phyloP scores from a whole-genome alignment of 257 asterid genomes.

The Petunia secreta region DNA sequence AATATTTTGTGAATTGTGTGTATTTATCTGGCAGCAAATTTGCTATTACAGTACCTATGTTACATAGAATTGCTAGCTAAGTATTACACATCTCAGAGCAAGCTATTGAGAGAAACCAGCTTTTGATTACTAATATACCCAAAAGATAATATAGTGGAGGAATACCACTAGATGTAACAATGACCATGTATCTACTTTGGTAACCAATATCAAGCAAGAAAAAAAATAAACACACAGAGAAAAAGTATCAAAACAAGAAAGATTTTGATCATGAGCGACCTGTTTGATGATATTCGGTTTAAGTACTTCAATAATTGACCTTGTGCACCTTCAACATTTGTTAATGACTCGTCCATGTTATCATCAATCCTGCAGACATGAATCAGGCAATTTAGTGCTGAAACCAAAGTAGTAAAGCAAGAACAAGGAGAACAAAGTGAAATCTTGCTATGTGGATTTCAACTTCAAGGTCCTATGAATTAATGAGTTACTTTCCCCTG shows the following conservation, averaged over 20 bases:
- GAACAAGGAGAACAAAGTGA: background rate
- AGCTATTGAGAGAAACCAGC: background rate
- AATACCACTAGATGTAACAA: conserved; percentile 16
- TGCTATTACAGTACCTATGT: background rate
- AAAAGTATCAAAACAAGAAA: conserved; percentile 69
- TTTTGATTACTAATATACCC: background rate
- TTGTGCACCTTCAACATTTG: conserved; percentile 83
- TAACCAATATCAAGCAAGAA: conserved; percentile 53
- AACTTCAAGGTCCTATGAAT: background rate
- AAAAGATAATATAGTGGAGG: background rate
- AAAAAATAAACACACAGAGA: conserved; percentile 61
- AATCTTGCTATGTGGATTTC: background rate
- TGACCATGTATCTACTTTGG: background rate
- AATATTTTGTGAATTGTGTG: background rate
- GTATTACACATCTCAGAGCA: conserved; percentile 10
- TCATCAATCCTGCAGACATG: conserved; percentile 72
- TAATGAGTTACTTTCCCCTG: background rate
- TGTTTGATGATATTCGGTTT: conserved; percentile 69
- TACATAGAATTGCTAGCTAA: background rate
- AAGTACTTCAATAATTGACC: conserved; percentile 70
- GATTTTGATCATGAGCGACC: conserved; percentile 82
- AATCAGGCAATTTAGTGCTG: conserved; percentile 10
- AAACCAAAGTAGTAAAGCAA: conserved; percentile 2
- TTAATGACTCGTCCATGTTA: conserved; percentile 75
- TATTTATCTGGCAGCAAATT: background rate